Conservation (phyloP, 306 rosid genomes). For the Castanea mollissima region DNA sequence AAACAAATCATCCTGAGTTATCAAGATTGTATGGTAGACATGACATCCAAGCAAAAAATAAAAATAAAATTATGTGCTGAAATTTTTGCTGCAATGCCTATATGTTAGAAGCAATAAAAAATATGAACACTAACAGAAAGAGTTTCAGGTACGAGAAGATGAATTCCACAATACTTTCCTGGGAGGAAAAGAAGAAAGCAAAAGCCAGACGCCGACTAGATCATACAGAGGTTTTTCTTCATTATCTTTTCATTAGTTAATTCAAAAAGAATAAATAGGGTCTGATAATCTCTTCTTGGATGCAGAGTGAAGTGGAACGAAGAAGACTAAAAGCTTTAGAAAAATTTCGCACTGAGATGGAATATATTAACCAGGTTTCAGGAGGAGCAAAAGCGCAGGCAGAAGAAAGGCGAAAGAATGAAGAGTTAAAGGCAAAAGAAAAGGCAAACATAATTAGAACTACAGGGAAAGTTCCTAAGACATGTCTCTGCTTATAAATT, state of each 20-base stretch:
- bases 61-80: background rate
- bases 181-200: slow-evolving; percentile 64
- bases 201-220: slow-evolving; percentile 40
- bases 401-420: slow-evolving; percentile 31
- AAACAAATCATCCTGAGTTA: background rate
- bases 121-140: slow-evolving; percentile 7
- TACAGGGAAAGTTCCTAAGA: slow-evolving; percentile 54
- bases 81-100: slow-evolving; percentile 6
- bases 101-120: background rate
- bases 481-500: slow-evolving; percentile 58
- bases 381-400: slow-evolving; percentile 57
- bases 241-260: slow-evolving; percentile 5
- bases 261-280: background rate
- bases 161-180: slow-evolving; percentile 40
- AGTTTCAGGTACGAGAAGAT: slow-evolving; percentile 57
- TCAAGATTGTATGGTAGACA: background rate
- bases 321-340: slow-evolving; percentile 35
- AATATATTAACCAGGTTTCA: slow-evolving; percentile 39
- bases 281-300: slow-evolving; percentile 12
- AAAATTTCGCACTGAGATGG: slow-evolving; percentile 22
- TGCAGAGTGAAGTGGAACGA: slow-evolving; percentile 39
- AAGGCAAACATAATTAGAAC: slow-evolving; percentile 55
- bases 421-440: slow-evolving; percentile 41
- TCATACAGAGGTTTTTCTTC: slow-evolving; percentile 47
- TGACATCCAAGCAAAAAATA: background rate